Percentiles rank a stretch among this genome's conserved stretches.
Evolutionary conservation across 139 green algal genomes (phyloP).

Genomic region (Eudorina sp.): DNA sequence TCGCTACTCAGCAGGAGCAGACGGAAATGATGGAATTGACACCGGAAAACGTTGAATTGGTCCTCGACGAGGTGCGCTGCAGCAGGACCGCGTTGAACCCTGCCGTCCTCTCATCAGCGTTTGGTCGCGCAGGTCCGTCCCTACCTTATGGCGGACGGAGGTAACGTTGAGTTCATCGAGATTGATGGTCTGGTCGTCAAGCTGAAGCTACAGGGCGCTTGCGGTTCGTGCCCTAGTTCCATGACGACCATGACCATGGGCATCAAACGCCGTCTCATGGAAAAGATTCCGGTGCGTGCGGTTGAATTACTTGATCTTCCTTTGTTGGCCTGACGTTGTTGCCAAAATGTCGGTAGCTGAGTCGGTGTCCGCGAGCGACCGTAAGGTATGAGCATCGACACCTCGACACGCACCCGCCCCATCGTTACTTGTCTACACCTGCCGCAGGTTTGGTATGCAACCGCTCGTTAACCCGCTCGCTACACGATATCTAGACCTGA

Average conservation of each 20-base stretch:
- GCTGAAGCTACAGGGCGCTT: slow-evolving; percentile 93
- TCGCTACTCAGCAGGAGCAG: slow-evolving; percentile 34
- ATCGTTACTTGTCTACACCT: no score
- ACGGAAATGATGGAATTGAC: slow-evolving; percentile 90
- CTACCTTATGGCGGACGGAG: slow-evolving; percentile 98
- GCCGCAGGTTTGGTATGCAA: no score
- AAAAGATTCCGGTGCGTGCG: slow-evolving; percentile 88
- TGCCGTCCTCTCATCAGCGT: neutral
- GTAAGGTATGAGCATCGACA: no score
- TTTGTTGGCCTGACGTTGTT: no score
- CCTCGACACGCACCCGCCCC: no score
- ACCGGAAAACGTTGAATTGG: slow-evolving; percentile 96
- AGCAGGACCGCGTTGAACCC: neutral
- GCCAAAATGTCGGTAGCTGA: no score
- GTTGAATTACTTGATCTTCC: no score
- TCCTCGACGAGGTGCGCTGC: slow-evolving; percentile 94
- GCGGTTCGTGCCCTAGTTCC: slow-evolving; percentile 93
- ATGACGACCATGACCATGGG: slow-evolving; percentile 99
- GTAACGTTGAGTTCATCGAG: slow-evolving; percentile 98
- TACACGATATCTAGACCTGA: no score
- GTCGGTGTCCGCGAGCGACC: no score
- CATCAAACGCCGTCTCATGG: slow-evolving; percentile 96
- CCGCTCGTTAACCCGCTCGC: no score
- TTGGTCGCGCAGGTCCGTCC: slow-evolving; percentile 82
- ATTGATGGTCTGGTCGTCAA: slow-evolving; percentile 96